Evolutionary conservation across 441 rosid genomes (phyloP).

Genomic region (Bruguiera hainesii): DNA sequence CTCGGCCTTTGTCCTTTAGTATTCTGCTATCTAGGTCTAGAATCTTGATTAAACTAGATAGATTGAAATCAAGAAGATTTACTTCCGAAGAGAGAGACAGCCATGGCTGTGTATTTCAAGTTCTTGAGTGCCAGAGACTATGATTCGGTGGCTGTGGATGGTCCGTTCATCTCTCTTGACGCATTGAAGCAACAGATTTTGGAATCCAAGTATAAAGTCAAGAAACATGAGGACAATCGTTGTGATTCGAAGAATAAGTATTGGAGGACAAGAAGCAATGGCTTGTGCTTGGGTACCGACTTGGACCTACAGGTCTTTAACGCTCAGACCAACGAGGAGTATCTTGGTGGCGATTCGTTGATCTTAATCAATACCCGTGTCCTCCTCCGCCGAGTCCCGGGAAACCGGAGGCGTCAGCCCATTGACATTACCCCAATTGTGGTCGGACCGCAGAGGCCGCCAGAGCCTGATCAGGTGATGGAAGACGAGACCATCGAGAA

Average conservation of each 20-base stretch:
- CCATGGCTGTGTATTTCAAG: slow-evolving; percentile 98
- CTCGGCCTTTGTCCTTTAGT: no score
- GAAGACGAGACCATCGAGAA: no score
- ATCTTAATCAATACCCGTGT: slow-evolving; percentile 97
- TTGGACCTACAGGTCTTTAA: slow-evolving; percentile 94
- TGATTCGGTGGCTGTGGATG: slow-evolving; percentile 92
- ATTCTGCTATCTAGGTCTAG: no score
- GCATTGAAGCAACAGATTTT: slow-evolving; percentile 94
- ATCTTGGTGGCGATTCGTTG: slow-evolving; percentile 91
- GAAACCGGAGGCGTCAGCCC: slow-evolving; percentile 81
- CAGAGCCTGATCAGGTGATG: no score
- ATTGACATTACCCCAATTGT: slow-evolving; percentile 45
- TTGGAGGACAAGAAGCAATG: slow-evolving; percentile 50
- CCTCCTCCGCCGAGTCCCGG: slow-evolving; percentile 97
- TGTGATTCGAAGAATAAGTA: no score
- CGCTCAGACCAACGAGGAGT: slow-evolving; percentile 98
- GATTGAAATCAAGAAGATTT: no score
- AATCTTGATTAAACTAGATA: no score
- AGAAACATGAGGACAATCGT: no score
- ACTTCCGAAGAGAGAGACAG: slow-evolving; percentile 7
- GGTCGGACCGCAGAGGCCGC: no score
- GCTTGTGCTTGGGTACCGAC: slow-evolving; percentile 96
- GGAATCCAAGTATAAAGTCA: slow-evolving; percentile 23
- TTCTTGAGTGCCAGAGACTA: slow-evolving; percentile 98
- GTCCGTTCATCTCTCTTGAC: slow-evolving; percentile 95